Conservation (phyloP, 129 eudicot genomes). For the Artemisia argyi region DNA sequence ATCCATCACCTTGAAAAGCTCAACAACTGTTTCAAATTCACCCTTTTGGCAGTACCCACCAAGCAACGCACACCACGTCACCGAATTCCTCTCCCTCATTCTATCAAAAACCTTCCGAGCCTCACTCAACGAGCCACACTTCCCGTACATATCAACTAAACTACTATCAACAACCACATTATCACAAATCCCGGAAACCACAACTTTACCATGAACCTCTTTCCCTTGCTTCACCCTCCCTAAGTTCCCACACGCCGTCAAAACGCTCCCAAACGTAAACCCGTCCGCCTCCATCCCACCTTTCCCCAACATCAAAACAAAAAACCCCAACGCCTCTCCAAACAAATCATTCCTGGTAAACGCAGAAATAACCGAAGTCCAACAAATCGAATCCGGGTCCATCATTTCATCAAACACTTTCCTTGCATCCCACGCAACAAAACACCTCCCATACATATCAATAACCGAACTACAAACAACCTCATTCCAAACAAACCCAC, state of each 20-base stretch:
- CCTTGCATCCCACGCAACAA: slow-evolving; percentile 34
- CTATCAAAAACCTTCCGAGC: slow-evolving; percentile 63
- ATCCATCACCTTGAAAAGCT: slow-evolving; percentile 53
- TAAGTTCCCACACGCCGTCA: slow-evolving; percentile 79
- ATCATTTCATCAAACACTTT: slow-evolving; percentile 66
- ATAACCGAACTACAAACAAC: slow-evolving; percentile 68
- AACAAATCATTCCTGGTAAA: slow-evolving; percentile 66
- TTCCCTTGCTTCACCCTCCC: slow-evolving; percentile 68
- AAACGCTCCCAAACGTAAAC: slow-evolving; percentile 64
- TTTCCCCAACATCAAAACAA: slow-evolving; percentile 44
- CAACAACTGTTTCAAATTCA: slow-evolving; percentile 45
- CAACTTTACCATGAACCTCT: slow-evolving; percentile 60
- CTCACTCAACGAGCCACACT: slow-evolving; percentile 59
- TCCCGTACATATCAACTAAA: slow-evolving; percentile 87
- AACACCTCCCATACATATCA: slow-evolving; percentile 79
- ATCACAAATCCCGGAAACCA: slow-evolving; percentile 49
- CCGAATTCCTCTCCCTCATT: slow-evolving; percentile 60
- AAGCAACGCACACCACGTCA: slow-evolving; percentile 73
- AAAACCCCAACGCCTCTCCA: slow-evolving; percentile 57
- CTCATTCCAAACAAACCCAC: slow-evolving; percentile 56
- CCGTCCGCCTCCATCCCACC: slow-evolving; percentile 49
- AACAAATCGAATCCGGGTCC: slow-evolving; percentile 71
- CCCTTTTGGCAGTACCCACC: slow-evolving; percentile 77
- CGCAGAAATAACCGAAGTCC: slow-evolving; percentile 80
- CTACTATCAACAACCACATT: slow-evolving; percentile 72